A percentile compares a stretch with the other conserved stretches of the same genome.
Evolutionary conservation across 208 protist species (phyloP).

Genomic region (Acanthamoeba triangularis): DNA sequence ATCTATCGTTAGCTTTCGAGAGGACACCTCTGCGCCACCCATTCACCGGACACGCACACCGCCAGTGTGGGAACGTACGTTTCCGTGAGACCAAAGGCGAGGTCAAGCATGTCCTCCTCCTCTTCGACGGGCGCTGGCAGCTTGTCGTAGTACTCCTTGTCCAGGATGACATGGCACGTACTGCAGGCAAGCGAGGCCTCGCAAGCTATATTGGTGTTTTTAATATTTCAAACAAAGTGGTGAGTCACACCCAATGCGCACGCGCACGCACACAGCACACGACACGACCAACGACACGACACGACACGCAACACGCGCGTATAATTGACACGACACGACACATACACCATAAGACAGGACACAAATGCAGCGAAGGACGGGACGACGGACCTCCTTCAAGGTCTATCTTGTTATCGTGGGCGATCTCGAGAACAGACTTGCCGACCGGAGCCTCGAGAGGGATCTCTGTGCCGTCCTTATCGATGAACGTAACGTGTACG

Average conservation of each 20-base stretch:
- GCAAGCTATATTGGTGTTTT: neutral
- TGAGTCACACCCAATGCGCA: neutral
- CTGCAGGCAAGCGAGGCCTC: conserved; percentile 96
- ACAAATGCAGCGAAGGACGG: neutral
- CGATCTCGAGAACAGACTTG: conserved; percentile 96
- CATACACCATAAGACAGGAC: neutral
- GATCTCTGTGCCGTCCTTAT: conserved; percentile 72
- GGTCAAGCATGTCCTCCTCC: conserved; percentile 90
- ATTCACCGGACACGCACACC: neutral
- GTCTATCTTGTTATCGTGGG: conserved; percentile 95
- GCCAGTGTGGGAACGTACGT: conserved; percentile 69
- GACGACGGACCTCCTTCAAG: conserved; percentile 94
- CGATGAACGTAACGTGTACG: conserved; percentile 69
- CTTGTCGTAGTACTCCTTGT: conserved; percentile 93
- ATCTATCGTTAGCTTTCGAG: neutral
- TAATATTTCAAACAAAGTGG: neutral
- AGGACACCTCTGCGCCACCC: neutral
- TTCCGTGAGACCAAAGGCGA: conserved; percentile 87
- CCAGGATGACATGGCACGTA: conserved; percentile 98
- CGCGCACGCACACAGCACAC: no score
- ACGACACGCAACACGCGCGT: no score
- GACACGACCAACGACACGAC: no score
- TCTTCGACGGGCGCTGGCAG: conserved; percentile 96
- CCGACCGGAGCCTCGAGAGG: conserved; percentile 85
- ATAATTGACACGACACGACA: no score